Evolutionary conservation across 768 basidiomycete genomes (phyloP).

Genomic region (Leccinum broughii): DNA sequence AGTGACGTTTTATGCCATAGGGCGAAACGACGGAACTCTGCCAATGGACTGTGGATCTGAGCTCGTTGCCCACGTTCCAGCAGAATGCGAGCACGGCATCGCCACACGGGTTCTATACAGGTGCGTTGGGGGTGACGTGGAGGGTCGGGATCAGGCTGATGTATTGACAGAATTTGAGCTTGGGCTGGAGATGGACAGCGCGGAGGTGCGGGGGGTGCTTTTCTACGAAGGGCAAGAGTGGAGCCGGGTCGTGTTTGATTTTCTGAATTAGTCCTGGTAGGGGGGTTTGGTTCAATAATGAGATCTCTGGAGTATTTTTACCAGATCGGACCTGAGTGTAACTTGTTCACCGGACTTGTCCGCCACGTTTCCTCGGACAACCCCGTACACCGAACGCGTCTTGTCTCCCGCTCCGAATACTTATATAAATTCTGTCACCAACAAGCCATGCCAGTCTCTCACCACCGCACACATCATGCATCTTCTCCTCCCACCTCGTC

Average conservation of each 20-base stretch:
- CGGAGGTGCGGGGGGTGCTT: conserved; percentile 70
- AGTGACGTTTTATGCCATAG: conserved; percentile 35
- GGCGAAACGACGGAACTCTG: conserved; percentile 74
- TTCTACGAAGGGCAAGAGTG: conserved; percentile 76
- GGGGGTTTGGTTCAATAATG: not conserved
- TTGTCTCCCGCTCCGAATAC: not conserved
- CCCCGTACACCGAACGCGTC: not conserved
- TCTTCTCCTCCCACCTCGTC: conserved; percentile 24
- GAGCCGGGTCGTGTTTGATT: conserved; percentile 71
- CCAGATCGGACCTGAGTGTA: not conserved
- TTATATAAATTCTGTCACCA: not conserved
- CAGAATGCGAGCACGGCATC: conserved; percentile 61
- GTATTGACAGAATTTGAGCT: conserved; percentile 70
- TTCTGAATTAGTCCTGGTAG: conserved; percentile 32
- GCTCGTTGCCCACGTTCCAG: conserved; percentile 74
- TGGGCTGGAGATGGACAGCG: conserved; percentile 80
- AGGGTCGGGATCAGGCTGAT: not conserved
- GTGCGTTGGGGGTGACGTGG: conserved; percentile 33
- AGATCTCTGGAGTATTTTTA: not conserved
- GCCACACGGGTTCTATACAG: conserved; percentile 74
- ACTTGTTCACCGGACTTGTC: conserved; percentile 1
- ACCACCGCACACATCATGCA: conserved; percentile 9
- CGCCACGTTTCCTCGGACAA: conserved; percentile 1
- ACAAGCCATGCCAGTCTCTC: not conserved
- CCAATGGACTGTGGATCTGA: conserved; percentile 87